Conservation (phyloP, 495 filamentous ascomycete species). For the Delitschia confertaspora region DNA sequence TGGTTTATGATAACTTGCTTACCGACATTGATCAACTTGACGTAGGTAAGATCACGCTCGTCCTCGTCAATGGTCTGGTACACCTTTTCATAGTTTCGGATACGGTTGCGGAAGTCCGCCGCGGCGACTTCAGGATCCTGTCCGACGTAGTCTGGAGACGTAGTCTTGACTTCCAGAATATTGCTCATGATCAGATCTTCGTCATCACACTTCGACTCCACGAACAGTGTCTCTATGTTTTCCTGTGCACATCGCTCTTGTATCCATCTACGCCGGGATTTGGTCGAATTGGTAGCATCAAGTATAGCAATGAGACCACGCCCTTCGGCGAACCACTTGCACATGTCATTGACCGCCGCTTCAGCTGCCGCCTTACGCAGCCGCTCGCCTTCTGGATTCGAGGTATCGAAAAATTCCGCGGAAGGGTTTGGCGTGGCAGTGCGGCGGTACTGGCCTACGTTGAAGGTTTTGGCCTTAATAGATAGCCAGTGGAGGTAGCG, state of each 20-base stretch:
- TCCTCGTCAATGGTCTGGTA: constrained; percentile 86
- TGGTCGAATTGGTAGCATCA: constrained; percentile 93
- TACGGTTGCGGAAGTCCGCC: constrained; percentile 83
- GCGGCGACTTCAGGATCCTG: constrained; percentile 89
- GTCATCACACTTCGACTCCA: constrained; percentile 92
- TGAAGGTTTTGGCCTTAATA: constrained; percentile 87
- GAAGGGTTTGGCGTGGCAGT: constrained; percentile 73
- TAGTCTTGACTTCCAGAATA: constrained; percentile 95
- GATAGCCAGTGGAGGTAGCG: constrained; percentile 94
- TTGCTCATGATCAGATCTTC: constrained; percentile 94
- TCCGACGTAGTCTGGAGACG: constrained; percentile 85
- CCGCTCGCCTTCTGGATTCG: constrained; percentile 81
- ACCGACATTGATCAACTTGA: constrained; percentile 95
- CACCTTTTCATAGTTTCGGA: constrained; percentile 91
- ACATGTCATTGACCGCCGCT: constrained; percentile 83
- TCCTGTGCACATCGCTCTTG: constrained; percentile 60
- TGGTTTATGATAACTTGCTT: constrained; percentile 93
- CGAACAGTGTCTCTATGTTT: constrained; percentile 82
- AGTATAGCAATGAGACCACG: constrained; percentile 79
- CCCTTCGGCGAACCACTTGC: constrained; percentile 70
- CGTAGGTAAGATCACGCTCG: constrained; percentile 78
- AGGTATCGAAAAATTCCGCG: constrained; percentile 86
- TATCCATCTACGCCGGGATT: constrained; percentile 83
- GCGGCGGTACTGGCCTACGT: constrained; percentile 90
- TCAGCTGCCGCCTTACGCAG: constrained; percentile 79